Evolutionary conservation across 2,329 filamentous ascomycete species (phyloP).

Genomic region (Talaromyces atroroseus): DNA sequence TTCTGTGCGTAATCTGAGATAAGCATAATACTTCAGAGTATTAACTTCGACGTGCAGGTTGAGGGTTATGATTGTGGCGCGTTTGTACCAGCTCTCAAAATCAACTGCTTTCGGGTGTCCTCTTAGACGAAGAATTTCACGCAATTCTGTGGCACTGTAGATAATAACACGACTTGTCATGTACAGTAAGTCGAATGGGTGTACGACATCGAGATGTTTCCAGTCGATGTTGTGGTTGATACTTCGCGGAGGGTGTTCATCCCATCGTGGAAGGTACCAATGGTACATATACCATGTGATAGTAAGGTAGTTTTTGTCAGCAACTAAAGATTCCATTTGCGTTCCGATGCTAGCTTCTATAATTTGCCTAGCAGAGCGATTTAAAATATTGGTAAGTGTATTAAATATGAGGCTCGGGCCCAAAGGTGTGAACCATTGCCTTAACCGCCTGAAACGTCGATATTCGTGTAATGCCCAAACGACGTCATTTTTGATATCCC

Average conservation of each 20-base stretch:
- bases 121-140: background rate
- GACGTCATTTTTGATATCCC: background rate
- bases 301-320: background rate
- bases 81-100: background rate
- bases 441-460: background rate
- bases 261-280: conserved; percentile 11
- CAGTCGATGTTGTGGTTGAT: conserved; percentile 18
- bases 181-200: conserved; percentile 19
- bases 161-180: background rate
- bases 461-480: background rate
- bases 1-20: conserved; percentile 21
- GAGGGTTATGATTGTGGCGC: background rate
- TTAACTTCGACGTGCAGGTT: background rate
- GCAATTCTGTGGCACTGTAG: conserved; percentile 4
- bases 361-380: background rate
- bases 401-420: conserved; percentile 1
- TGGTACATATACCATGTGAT: background rate
- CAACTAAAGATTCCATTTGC: background rate
- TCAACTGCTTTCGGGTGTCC: background rate
- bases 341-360: background rate
- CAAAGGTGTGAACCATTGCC: conserved; percentile 1
- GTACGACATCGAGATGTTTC: conserved; percentile 25
- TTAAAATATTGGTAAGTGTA: background rate
- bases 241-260: conserved; percentile 4
- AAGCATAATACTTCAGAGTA: conserved; percentile 18